phyloP scores from a whole-genome alignment of 139 green algal species.

The Coelastrella sp. region DNA sequence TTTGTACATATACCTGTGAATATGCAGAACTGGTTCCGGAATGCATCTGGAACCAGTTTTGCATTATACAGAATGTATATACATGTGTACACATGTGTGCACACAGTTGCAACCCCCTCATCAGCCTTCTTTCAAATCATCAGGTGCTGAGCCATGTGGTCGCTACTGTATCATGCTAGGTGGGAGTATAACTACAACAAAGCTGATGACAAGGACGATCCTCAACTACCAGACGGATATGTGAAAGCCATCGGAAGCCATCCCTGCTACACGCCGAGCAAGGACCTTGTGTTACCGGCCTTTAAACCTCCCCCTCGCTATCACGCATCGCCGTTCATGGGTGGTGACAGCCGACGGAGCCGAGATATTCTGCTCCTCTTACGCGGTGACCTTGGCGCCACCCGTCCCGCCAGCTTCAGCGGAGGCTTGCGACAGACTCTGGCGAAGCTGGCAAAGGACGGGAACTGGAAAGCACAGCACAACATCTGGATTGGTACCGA shows the following conservation, averaged over 20 bases:
- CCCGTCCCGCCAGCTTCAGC: constrained; percentile 12
- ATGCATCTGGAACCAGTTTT: too few relatives aligned
- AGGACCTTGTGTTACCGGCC: constrained; percentile 70
- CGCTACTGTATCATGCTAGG: neutral
- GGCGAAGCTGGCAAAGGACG: neutral
- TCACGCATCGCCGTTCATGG: constrained; percentile 25
- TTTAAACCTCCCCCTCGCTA: constrained; percentile 55
- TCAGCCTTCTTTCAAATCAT: too few relatives aligned
- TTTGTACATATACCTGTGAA: too few relatives aligned
- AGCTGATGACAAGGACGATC: constrained; percentile 24
- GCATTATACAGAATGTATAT: too few relatives aligned
- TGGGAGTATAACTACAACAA: constrained; percentile 44
- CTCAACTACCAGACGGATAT: constrained; percentile 39
- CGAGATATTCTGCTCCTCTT: constrained; percentile 40
- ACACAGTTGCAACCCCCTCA: too few relatives aligned
- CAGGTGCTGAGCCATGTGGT: too few relatives aligned
- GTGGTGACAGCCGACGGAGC: constrained; percentile 7
- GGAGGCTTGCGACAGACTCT: constrained; percentile 58
- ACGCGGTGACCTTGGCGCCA: constrained; percentile 15
- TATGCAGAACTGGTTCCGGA: too few relatives aligned
- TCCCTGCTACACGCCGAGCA: constrained; percentile 61
- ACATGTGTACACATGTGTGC: too few relatives aligned
- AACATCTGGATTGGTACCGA: constrained; percentile 30
- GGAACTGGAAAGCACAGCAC: constrained; percentile 29
- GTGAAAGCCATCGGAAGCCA: constrained; percentile 44